Evolutionary conservation across 768 basidiomycete genomes (phyloP).

Genomic region (Collybiopsis luxurians): DNA sequence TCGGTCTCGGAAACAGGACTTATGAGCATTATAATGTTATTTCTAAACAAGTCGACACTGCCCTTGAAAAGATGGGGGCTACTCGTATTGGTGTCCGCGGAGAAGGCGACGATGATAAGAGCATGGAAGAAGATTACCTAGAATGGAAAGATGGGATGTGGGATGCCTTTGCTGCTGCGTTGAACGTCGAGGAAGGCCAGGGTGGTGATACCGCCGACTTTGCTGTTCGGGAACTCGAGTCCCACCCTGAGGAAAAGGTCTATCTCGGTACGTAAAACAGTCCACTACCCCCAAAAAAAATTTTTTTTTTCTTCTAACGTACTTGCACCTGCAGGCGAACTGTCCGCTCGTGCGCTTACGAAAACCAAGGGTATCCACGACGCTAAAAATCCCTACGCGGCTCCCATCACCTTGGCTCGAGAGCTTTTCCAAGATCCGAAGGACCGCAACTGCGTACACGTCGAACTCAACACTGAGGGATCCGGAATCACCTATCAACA

Average conservation of each 20-base stretch:
- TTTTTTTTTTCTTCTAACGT: background rate
- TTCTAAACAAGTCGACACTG: slow-evolving; percentile 71
- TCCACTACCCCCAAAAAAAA: too few relatives aligned
- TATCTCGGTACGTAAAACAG: slow-evolving; percentile 70
- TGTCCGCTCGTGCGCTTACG: slow-evolving; percentile 91
- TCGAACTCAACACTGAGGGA: slow-evolving; percentile 91
- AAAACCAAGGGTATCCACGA: slow-evolving; percentile 96
- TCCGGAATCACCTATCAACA: slow-evolving; percentile 99
- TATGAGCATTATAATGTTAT: slow-evolving; percentile 98
- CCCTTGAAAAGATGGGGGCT: slow-evolving; percentile 78
- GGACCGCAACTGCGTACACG: slow-evolving; percentile 90
- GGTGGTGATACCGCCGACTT: slow-evolving; percentile 96
- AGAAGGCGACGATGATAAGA: slow-evolving; percentile 98
- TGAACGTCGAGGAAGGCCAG: slow-evolving; percentile 94
- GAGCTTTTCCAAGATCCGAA: slow-evolving; percentile 79
- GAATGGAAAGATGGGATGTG: slow-evolving; percentile 99
- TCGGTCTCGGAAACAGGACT: slow-evolving; percentile 88
- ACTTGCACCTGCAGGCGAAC: slow-evolving; percentile 60
- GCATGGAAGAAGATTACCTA: slow-evolving; percentile 99
- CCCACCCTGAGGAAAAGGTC: slow-evolving; percentile 81
- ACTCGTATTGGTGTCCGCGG: slow-evolving; percentile 84
- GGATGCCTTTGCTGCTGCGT: slow-evolving; percentile 76
- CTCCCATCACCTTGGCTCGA: slow-evolving; percentile 71
- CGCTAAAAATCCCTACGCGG: slow-evolving; percentile 94
- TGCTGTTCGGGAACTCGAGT: slow-evolving; percentile 77